Conservation (phyloP, 2,329 filamentous ascomycete species). For the Fusarium veterinarium region DNA sequence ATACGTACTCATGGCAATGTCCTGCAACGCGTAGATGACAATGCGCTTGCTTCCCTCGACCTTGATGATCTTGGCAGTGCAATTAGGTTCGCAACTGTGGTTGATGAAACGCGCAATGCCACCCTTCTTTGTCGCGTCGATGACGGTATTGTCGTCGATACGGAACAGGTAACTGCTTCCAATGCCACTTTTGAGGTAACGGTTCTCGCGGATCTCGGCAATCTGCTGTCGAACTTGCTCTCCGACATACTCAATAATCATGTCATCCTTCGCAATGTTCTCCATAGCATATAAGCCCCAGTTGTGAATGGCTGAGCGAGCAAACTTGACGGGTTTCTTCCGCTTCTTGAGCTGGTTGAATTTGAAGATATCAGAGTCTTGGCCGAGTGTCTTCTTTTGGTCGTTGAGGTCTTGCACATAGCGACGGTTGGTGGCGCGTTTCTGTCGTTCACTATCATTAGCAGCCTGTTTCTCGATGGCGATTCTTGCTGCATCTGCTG, state of each 20-base stretch:
- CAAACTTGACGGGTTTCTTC: slow-evolving; percentile 99
- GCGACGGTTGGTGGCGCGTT: slow-evolving; percentile 94
- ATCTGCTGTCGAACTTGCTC: slow-evolving; percentile 98
- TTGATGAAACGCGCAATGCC: slow-evolving; percentile 99
- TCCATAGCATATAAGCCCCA: slow-evolving; percentile 99
- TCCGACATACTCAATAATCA: slow-evolving; percentile 99
- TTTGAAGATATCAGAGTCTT: slow-evolving; percentile 89
- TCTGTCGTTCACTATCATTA: slow-evolving; percentile 91
- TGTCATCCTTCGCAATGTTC: slow-evolving; percentile 95
- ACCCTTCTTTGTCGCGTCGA: slow-evolving; percentile 98
- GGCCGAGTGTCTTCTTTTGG: slow-evolving; percentile 86
- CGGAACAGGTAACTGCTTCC: slow-evolving; percentile 98
- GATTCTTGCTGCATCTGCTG: slow-evolving; percentile 76
- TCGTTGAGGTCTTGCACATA: slow-evolving; percentile 95
- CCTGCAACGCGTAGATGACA: slow-evolving; percentile 96
- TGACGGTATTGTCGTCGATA: slow-evolving; percentile 96
- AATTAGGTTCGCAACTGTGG: slow-evolving; percentile 97
- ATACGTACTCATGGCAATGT: slow-evolving; percentile 90
- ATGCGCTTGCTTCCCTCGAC: slow-evolving; percentile 98
- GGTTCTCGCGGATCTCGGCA: slow-evolving; percentile 92
- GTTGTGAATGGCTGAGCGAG: slow-evolving; percentile 96
- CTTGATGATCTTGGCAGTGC: slow-evolving; percentile 99
- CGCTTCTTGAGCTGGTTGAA: slow-evolving; percentile 99
- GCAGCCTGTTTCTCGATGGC: slow-evolving; percentile 83
- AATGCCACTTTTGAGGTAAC: slow-evolving; percentile 95